These are phyloP conservation scores for Cydonia oblonga DNA, from an alignment of 331 rosid species.

Conservation along the genomic window DNA sequence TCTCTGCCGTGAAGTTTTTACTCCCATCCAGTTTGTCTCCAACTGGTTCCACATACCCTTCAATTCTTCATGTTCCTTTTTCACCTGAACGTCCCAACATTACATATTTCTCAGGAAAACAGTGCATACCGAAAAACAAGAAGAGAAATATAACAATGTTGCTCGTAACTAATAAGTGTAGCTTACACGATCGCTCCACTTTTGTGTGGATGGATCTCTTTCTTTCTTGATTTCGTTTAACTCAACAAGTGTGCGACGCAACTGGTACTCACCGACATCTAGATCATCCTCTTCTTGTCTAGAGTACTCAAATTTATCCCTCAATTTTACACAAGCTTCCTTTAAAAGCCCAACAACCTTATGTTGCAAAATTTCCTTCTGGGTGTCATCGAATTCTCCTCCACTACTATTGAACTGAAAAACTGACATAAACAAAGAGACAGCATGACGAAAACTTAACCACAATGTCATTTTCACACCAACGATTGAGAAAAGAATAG, in stretches of 20 bases:
- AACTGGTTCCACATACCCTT: constrained; percentile 1
- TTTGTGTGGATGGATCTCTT: constrained; percentile 8
- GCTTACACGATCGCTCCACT: constrained; percentile 15
- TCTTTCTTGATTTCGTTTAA: constrained; percentile 10
- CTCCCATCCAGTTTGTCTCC: constrained; percentile 7
- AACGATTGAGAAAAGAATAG: neutral
- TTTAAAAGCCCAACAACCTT: constrained; percentile 7
- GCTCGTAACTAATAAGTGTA: neutral
- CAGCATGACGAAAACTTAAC: neutral
- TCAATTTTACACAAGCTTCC: constrained; percentile 8
- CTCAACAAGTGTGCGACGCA: constrained; percentile 11
- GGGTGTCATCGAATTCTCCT: neutral
- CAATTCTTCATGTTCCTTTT: constrained; percentile 10
- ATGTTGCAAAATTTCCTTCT: constrained; percentile 3
- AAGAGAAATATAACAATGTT: neutral
- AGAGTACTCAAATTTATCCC: constrained; percentile 8
- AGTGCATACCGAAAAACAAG: neutral
- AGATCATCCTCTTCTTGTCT: constrained; percentile 17
- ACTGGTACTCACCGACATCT: constrained; percentile 4
- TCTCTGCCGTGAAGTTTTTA: constrained; percentile 13
- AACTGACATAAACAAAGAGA: neutral
- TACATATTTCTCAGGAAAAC: neutral
- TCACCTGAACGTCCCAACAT: neutral
- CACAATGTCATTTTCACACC: neutral
- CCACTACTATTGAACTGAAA: constrained; percentile 2